Evolutionary conservation across 2,329 filamentous ascomycete genomes (phyloP), one percentile per base, ranked within the genome.

Genomic region (Hypoxylon sp.): DNA sequence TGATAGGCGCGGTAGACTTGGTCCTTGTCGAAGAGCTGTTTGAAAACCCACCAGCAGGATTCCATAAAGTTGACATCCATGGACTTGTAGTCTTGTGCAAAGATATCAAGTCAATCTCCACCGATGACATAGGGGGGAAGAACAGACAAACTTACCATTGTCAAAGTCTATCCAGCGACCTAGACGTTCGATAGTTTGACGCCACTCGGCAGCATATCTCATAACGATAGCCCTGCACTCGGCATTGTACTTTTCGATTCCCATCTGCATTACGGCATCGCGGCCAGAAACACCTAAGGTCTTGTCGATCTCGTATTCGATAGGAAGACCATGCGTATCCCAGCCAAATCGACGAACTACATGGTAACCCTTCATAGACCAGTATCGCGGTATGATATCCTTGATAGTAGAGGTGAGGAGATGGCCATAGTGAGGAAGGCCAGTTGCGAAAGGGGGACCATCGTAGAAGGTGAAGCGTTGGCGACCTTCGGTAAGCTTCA

Each of bases 111-210:
- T 53, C 23, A 44, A 42, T 29, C 12, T 29, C 12, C 19, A 11
- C 44, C 5, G 5, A 7, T 25, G 23, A 37, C 40, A 51, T 2
- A 12, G 13, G 4, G 19, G n/a, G 15, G n/a, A 34, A 38, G 69
- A 59, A 27, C 7, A 27, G 12, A 7, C n/a, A 78, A 96, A 97
- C 71, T 97, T 91, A 55, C 55, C 55, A 64, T 96, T 94, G 73
- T 97, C 93, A 64, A 97, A 97, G 73, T 97, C 93, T 65, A 97
- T 94, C 93, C 93, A 97, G 50, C 93, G 87, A 48, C 93, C 93
- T 29, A 97, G 75, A 55, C 93, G 81, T 67, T 96, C 91, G 64
- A 97, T 89, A 17, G 91, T 96, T 57, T 85, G 76, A 65, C 91
- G 84, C 93, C 93, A 97, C 71, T 97, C 93, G 11, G 79, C 73